A percentile compares a stretch with the other conserved stretches of the same genome.
phyloP scores from a whole-genome alignment of 1,284 basidiomycete species.

The Austroboletus novae-zelandiae region DNA sequence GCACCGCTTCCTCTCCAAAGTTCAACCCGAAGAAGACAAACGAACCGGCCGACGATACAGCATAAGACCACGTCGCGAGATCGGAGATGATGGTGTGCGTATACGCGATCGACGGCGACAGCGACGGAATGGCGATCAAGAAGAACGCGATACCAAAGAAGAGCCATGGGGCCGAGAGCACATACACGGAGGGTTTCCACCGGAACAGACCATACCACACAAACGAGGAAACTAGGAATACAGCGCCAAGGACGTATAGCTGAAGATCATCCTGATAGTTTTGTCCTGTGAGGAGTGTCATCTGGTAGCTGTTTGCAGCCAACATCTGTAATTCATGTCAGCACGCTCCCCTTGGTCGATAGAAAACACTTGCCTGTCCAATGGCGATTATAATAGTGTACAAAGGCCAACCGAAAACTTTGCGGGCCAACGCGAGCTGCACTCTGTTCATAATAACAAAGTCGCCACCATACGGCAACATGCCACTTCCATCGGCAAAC shows the following conservation, averaged over 20 bases:
- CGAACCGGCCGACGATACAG: constrained; percentile 82
- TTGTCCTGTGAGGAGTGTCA: constrained; percentile 82
- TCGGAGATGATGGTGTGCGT: constrained; percentile 69
- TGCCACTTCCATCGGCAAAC: constrained; percentile 53
- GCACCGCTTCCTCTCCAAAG: constrained; percentile 91
- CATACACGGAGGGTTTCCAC: constrained; percentile 83
- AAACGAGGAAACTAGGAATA: constrained; percentile 82
- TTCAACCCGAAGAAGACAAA: constrained; percentile 94
- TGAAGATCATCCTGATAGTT: constrained; percentile 80
- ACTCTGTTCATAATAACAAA: constrained; percentile 72
- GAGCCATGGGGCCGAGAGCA: constrained; percentile 83
- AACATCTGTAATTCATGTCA: constrained; percentile 53
- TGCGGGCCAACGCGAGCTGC: constrained; percentile 78
- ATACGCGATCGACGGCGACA: constrained; percentile 58
- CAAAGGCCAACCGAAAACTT: constrained; percentile 81
- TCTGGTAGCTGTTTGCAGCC: constrained; percentile 91
- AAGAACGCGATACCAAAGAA: constrained; percentile 90
- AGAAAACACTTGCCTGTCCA: constrained; percentile 59
- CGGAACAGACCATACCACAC: constrained; percentile 93
- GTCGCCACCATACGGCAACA: constrained; percentile 53
- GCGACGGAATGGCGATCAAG: constrained; percentile 82
- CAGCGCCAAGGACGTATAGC: constrained; percentile 84
- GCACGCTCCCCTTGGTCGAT: not conserved
- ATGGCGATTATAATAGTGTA: constrained; percentile 86
- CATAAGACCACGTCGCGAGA: constrained; percentile 86